Evolutionary conservation across 345 rosid species (phyloP), one percentile per base, ranked within the genome.

Genomic region (Salix viminalis): DNA sequence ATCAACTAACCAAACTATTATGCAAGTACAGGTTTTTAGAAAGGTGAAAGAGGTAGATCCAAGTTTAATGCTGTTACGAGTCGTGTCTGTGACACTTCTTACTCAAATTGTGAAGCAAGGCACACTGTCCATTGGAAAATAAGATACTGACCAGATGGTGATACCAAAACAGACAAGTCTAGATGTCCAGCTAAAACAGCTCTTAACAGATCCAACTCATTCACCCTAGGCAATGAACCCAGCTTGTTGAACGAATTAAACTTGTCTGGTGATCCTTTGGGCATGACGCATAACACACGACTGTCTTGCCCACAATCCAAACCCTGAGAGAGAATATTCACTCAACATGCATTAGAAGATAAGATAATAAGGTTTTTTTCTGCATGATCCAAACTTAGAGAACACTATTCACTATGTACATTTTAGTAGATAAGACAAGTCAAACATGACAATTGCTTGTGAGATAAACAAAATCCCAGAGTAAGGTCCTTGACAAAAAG

Each of bases 111-210:
- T 30, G 19, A 54, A 54, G 18, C 26, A 67, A 41, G 21, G 58
- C 6, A 48, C 44, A 42, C 60, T 58, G 46, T 39, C 54, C 2
- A 62, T 23, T 34, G 34, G 24, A 69, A 73, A 41, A 65, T 13
- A 64, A 44, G 67, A 62, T 44, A 69, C 76, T 81, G 80, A 95
- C 99, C 97, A 3, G 91, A 83, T 28, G 93, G 87, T 67, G 83
- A 81, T 71, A 83, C 82, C 85, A 95, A 79, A 11, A 77, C 75
- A 73, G 91, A 83, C 48, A 84, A 80, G 78, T 91, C 87, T 69
- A 95, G 86, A 76, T 80, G 81, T 70, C 96, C 98, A 19, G 96
- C 90, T 60, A 95, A 76, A 79, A 87, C 75, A 72, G 96, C 96
- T 67, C 90, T 48, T 54, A 91, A 62, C 74, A 95, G 77, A 72